Conservation (phyloP, 2,329 filamentous ascomycete genomes). For the Penicillium janthinellum region DNA sequence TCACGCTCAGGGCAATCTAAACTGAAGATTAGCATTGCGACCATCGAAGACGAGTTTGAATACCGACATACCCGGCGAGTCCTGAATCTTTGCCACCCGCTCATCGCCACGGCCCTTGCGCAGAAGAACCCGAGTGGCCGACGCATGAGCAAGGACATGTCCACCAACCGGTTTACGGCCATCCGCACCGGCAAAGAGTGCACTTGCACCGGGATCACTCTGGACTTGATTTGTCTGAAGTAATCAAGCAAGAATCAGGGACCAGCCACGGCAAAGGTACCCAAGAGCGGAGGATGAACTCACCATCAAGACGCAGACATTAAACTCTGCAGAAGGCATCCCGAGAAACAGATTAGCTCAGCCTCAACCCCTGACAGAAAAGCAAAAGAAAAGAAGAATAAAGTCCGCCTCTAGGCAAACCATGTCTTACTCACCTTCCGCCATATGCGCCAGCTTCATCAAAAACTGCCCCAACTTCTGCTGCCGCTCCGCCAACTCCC, state of each 20-base stretch:
- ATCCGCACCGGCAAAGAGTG: conserved; percentile 68
- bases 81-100: conserved; percentile 68
- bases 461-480: conserved; percentile 68
- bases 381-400: not conserved
- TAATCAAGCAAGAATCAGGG: not conserved
- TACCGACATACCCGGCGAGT: conserved; percentile 58
- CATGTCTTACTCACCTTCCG: conserved; percentile 53
- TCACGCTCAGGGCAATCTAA: conserved; percentile 68
- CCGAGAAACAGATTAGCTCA: conserved; percentile 11
- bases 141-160: conserved; percentile 70
- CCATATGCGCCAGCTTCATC: conserved; percentile 64
- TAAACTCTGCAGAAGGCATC: conserved; percentile 57
- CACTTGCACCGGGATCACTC: conserved; percentile 68
- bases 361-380: not conserved
- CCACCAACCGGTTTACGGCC: conserved; percentile 68
- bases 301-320: conserved; percentile 65
- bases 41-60: not conserved
- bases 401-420: not conserved
- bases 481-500: conserved; percentile 68
- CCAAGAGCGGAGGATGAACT: conserved; percentile 7
- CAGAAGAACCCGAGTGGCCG: conserved; percentile 65
- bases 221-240: conserved; percentile 69
- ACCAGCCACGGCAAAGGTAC: not conserved
- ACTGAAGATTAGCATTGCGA: conserved; percentile 17
- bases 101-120: conserved; percentile 71